Evolutionary conservation across 176 grass and related monocot genomes (phyloP), one percentile per base, ranked within the genome.

Genomic region (Saccharum spontaneum): DNA sequence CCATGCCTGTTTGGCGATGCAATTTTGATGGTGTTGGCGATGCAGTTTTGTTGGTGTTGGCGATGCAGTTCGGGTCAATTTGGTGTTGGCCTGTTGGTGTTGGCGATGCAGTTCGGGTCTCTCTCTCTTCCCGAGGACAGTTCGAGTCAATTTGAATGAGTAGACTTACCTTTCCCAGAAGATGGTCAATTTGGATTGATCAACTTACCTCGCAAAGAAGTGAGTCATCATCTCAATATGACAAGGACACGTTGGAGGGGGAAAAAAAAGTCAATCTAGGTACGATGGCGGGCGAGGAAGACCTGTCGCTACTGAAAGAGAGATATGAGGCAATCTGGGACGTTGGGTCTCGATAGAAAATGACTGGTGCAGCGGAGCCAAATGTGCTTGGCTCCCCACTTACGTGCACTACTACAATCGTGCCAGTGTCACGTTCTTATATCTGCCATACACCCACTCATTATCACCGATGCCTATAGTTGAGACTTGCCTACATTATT

Each of bases 171-270:
- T 55, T 55, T 55, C 3, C 3, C 12, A 75, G 71, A 52, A 75
- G 45, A 75, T 22, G 26, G 60, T 84, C 82, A 49, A 65, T 38
- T 62, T 73, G 67, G 40, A 39, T 71, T 41, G n/a, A 66, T 79
- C 41, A 46, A 48, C 60, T 49, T 37, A 30, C 15, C 7, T 60
- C 17, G 14, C 18, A 7, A 34, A 36, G 54, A 83, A 45, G 4
- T 38, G 23, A 43, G 34, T 36, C 34, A 52, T 45, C 46, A 49
- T 50, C 48, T 17, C 48, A 50, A 15, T 50, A 50, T 50, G 14
- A 17, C 3, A 50, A 50, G 12, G 48, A n/a, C 20, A 59, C 55
- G 55, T 59, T 57, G 55, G 55, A 22, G 52, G 7, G 0, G 1
- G n/a, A 23, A 59, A 23, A 23, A 10, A 3, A 8, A 7, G 50